phyloP scores from a whole-genome alignment of 148 eudicot species.

The Spergularia marina region DNA sequence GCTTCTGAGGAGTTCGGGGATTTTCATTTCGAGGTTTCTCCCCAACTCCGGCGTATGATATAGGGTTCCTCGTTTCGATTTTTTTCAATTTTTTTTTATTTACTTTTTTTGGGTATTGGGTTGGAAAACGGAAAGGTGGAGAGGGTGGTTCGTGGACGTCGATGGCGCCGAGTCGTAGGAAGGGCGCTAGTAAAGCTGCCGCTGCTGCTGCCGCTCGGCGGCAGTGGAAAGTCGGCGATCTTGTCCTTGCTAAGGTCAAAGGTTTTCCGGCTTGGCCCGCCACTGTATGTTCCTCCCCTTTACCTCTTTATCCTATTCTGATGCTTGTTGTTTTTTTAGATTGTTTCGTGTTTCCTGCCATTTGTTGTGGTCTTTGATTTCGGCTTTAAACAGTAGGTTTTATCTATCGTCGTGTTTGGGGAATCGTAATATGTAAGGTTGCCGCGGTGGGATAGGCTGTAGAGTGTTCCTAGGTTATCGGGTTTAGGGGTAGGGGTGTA shows the following conservation, averaged over 20 bases:
- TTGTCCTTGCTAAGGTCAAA: slow-evolving; percentile 95
- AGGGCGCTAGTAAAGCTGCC: slow-evolving; percentile 63
- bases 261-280: slow-evolving; percentile 99
- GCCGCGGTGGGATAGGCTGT: not conserved
- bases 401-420: not conserved
- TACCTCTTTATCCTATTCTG: not conserved
- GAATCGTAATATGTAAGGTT: not conserved
- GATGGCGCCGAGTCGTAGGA: slow-evolving; percentile 87
- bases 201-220: slow-evolving; percentile 76
- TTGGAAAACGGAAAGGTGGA: not conserved
- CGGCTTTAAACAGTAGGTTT: not conserved
- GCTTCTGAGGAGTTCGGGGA: not conserved
- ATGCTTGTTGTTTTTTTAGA: not conserved
- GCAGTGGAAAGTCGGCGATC: slow-evolving; percentile 92
- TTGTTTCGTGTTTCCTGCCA: not conserved
- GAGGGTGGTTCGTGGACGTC: not conserved
- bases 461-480: not conserved
- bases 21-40: slow-evolving; percentile 6
- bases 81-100: not conserved
- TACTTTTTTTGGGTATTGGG: not conserved
- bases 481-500: not conserved
- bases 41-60: slow-evolving; percentile 21
- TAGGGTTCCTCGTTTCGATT: not conserved
- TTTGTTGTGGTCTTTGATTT: not conserved
- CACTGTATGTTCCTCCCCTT: slow-evolving; percentile 43